phyloP scores from a whole-genome alignment of 176 grass and related monocot genomes.

The Triticum turgidum region DNA sequence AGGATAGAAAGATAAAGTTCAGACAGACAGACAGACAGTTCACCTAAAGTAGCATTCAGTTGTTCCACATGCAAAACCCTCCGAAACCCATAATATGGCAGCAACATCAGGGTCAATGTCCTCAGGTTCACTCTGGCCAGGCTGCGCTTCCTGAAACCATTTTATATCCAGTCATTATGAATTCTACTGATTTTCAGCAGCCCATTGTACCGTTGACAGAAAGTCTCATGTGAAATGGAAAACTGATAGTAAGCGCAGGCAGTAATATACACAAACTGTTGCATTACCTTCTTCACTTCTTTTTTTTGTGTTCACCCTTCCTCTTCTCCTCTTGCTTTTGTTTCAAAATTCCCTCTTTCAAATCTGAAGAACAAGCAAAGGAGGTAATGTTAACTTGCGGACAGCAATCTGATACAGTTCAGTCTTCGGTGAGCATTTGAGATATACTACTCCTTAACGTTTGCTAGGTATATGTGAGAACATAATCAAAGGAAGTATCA shows the following conservation, averaged over 20 bases:
- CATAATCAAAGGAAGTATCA: not conserved
- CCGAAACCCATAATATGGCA: conserved; percentile 53
- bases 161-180: conserved; percentile 8
- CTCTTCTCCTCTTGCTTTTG: conserved; percentile 83
- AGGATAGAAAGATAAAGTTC: too few relatives aligned
- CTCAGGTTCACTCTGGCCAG: conserved; percentile 10
- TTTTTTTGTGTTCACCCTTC: conserved; percentile 74
- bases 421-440: not conserved
- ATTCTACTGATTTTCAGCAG: not conserved
- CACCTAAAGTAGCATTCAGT: too few relatives aligned
- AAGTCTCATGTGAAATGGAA: not conserved
- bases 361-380: conserved; percentile 42
- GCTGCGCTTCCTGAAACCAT: conserved; percentile 62
- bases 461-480: not conserved
- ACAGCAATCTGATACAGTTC: not conserved
- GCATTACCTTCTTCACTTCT: conserved; percentile 82
- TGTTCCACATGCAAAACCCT: conserved; percentile 19
- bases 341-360: conserved; percentile 80
- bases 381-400: not conserved
- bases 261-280: not conserved
- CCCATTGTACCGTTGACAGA: not conserved
- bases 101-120: too few relatives aligned
- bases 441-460: not conserved
- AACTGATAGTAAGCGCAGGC: not conserved
- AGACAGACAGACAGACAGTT: too few relatives aligned